Conservation (phyloP, 1,284 basidiomycete genomes). For the Boletus holoroseus region DNA sequence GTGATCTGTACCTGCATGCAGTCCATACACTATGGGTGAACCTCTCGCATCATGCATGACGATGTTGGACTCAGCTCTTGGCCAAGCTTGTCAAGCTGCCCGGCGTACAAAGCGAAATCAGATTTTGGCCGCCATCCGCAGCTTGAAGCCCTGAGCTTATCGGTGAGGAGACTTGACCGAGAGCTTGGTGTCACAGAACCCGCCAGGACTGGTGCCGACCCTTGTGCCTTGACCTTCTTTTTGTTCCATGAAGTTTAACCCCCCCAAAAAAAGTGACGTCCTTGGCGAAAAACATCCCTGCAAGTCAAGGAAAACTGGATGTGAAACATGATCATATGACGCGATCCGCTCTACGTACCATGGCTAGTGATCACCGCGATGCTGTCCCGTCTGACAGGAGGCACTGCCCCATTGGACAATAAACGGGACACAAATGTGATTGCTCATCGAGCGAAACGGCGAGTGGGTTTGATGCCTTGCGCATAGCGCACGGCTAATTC, state of each 20-base stretch:
- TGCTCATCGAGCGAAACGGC: neutral
- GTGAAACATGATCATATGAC: neutral
- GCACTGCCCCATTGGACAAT: neutral
- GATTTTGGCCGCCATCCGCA: neutral
- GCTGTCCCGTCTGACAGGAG: neutral
- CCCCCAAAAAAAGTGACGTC: neutral
- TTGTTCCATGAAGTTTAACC: neutral
- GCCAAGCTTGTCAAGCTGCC: neutral
- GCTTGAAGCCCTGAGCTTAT: neutral
- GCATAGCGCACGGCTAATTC: constrained; percentile 5
- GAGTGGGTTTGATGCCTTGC: constrained; percentile 18
- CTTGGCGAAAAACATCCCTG: neutral
- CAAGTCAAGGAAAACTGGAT: neutral
- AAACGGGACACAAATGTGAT: neutral
- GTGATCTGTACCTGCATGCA: neutral
- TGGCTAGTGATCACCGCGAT: neutral
- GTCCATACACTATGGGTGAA: neutral
- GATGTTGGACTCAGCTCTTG: neutral
- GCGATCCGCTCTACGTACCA: neutral
- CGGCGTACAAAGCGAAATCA: neutral
- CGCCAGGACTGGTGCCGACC: no score
- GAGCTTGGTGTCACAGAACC: neutral
- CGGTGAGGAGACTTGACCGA: neutral
- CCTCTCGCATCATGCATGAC: neutral
- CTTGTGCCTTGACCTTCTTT: neutral